A percentile compares a stretch with the other conserved stretches of the same genome.
phyloP scores from a whole-genome alignment of 352 stramenopile species.

The Pythium brachiatum region DNA sequence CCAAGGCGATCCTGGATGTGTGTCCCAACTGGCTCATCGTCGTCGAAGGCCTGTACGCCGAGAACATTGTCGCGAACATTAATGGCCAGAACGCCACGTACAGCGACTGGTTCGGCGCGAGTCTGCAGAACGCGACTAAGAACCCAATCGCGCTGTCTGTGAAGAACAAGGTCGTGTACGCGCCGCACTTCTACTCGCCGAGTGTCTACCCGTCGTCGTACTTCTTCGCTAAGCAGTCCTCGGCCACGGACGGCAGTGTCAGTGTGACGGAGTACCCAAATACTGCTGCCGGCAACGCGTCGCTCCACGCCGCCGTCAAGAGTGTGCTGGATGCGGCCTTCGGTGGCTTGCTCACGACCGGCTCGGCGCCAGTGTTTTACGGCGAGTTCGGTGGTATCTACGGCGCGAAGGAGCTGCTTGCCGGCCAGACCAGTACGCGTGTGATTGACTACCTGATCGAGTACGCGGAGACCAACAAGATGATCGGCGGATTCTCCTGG shows the following conservation, averaged over 20 bases:
- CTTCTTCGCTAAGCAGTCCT: constrained; percentile 67
- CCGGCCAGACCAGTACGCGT: constrained; percentile 63
- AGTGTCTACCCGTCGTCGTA: constrained; percentile 73
- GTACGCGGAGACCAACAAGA: constrained; percentile 60
- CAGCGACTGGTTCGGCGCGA: constrained; percentile 80
- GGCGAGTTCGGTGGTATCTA: constrained; percentile 85
- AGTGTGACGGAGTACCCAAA: constrained; percentile 61
- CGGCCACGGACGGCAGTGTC: constrained; percentile 31
- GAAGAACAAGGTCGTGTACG: constrained; percentile 74
- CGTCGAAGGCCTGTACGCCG: constrained; percentile 57
- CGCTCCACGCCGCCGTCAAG: constrained; percentile 51
- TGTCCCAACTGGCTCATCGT: constrained; percentile 82
- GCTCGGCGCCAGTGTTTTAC: constrained; percentile 62
- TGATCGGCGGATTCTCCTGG: constrained; percentile 79
- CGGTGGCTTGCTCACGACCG: constrained; percentile 47
- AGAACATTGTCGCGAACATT: constrained; percentile 42
- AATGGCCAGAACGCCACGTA: constrained; percentile 69
- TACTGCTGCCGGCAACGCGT: constrained; percentile 54
- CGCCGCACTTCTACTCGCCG: constrained; percentile 81
- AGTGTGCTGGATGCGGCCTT: constrained; percentile 68
- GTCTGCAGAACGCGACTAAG: constrained; percentile 68
- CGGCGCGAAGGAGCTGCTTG: constrained; percentile 46
- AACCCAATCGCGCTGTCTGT: constrained; percentile 61
- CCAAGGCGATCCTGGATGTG: constrained; percentile 52
- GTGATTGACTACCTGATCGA: constrained; percentile 71